phyloP scores from a whole-genome alignment of 495 filamentous ascomycete genomes.

The Stereocaulon alpinum region DNA sequence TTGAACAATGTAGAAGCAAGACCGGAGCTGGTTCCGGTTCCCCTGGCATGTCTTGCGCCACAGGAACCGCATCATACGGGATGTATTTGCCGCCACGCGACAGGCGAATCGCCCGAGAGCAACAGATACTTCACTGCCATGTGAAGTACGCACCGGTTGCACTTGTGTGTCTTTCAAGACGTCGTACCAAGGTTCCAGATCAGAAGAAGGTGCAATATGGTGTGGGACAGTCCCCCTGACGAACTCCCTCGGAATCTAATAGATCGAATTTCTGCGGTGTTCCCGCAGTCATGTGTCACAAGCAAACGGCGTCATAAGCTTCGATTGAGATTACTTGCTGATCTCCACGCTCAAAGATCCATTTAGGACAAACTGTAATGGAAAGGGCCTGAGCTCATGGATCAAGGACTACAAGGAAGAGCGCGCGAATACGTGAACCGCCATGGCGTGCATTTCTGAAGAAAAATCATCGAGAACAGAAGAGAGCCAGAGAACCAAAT shows the following conservation, averaged over 20 bases:
- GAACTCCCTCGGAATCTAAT: too few relatives aligned
- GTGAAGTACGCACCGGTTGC: not conserved
- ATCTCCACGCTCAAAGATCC: too few relatives aligned
- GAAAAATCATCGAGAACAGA: too few relatives aligned
- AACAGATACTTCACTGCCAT: not conserved
- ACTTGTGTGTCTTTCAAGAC: not conserved
- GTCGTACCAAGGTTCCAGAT: too few relatives aligned
- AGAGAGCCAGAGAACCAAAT: too few relatives aligned
- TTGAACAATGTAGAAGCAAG: not conserved
- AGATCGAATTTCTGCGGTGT: too few relatives aligned
- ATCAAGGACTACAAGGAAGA: not conserved
- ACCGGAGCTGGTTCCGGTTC: not conserved
- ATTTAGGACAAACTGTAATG: not conserved
- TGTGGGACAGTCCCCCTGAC: too few relatives aligned
- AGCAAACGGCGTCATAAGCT: too few relatives aligned
- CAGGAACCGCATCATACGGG: not conserved
- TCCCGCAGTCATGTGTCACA: too few relatives aligned
- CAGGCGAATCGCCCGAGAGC: not conserved
- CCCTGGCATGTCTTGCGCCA: not conserved
- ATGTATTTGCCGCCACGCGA: not conserved
- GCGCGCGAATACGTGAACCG: not conserved
- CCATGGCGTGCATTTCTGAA: too few relatives aligned
- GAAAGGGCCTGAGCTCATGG: not conserved
- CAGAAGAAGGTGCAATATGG: too few relatives aligned
- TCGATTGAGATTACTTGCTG: too few relatives aligned